These are phyloP conservation scores for Kurtzmaniella cleridarum DNA, from an alignment of 805 yeast species.

Conservation along the genomic window DNA sequence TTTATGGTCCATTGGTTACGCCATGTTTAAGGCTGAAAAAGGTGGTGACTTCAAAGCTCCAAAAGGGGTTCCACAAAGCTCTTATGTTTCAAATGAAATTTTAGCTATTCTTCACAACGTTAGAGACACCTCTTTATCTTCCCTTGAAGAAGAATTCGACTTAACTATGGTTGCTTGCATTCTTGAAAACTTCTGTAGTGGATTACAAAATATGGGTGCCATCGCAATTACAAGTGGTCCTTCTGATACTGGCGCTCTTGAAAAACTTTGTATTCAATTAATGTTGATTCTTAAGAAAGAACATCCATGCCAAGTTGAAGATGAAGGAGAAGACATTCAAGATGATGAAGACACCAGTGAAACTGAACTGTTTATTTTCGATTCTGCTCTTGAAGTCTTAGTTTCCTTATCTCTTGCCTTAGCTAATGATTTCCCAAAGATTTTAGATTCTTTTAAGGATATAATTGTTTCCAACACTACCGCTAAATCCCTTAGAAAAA, in stretches of 20 bases:
- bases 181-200: conserved; percentile 67
- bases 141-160: conserved; percentile 78
- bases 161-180: conserved; percentile 73
- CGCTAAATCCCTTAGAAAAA: conserved; percentile 61
- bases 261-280: conserved; percentile 63
- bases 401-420: conserved; percentile 72
- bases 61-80: conserved; percentile 56
- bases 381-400: conserved; percentile 80
- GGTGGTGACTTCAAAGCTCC: conserved; percentile 49
- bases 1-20: conserved; percentile 76
- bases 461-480: conserved; percentile 51
- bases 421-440: conserved; percentile 68
- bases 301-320: conserved; percentile 76
- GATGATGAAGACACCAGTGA: conserved; percentile 48
- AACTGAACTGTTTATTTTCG: conserved; percentile 64
- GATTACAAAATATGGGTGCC: conserved; percentile 67
- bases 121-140: conserved; percentile 57
- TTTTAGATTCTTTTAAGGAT: conserved; percentile 70
- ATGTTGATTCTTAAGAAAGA: conserved; percentile 72
- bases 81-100: conserved; percentile 55
- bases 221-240: conserved; percentile 59
- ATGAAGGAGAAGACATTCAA: conserved; percentile 55
- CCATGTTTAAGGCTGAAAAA: conserved; percentile 54
- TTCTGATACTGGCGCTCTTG: conserved; percentile 49
- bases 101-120: conserved; percentile 58